Percentiles rank a stretch among this genome's conserved stretches.
These are phyloP conservation scores for Blastobotrys proliferans DNA, from an alignment of 1,139 yeast species.

Conservation along the genomic window DNA sequence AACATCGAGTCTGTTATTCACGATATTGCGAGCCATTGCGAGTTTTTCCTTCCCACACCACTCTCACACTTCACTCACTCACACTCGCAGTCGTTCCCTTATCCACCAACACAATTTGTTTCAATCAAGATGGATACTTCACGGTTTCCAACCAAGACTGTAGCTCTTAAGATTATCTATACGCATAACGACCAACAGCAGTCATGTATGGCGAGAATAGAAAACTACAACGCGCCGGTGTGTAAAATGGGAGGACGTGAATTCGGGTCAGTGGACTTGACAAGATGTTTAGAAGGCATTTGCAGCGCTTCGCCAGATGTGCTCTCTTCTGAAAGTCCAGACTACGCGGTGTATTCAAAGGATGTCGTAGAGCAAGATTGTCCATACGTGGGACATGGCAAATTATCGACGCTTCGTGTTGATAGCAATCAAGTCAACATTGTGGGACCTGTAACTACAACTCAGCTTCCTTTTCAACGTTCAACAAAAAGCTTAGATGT, in stretches of 20 bases:
- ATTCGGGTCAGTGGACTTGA: slow-evolving; percentile 34
- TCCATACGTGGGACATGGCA: slow-evolving; percentile 42
- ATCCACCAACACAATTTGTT: no score
- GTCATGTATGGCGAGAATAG: slow-evolving; percentile 32
- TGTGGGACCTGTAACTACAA: slow-evolving; percentile 23
- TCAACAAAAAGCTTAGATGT: slow-evolving; percentile 24
- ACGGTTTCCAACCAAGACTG: slow-evolving; percentile 3
- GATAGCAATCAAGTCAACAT: slow-evolving; percentile 16
- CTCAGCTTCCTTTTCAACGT: slow-evolving; percentile 18
- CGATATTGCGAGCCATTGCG: no score
- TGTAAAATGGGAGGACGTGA: slow-evolving; percentile 20
- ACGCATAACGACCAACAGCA: slow-evolving; percentile 32
- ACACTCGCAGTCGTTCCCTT: not conserved
- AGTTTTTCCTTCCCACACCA: no score
- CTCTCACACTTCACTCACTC: not conserved
- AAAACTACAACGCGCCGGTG: slow-evolving; percentile 7
- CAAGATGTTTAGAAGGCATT: slow-evolving; percentile 32
- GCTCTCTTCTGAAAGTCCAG: slow-evolving; percentile 28
- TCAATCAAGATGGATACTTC: slow-evolving; percentile 4
- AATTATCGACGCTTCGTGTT: slow-evolving; percentile 29
- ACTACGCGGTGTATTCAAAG: slow-evolving; percentile 39
- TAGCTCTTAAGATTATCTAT: slow-evolving; percentile 34
- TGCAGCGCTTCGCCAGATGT: slow-evolving; percentile 37
- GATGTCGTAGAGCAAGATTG: slow-evolving; percentile 38
- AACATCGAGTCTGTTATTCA: no score